Base-by-base conservation (phyloP, 371 early-diverging fungal genomes). In the Mucor saturninus region DNA sequence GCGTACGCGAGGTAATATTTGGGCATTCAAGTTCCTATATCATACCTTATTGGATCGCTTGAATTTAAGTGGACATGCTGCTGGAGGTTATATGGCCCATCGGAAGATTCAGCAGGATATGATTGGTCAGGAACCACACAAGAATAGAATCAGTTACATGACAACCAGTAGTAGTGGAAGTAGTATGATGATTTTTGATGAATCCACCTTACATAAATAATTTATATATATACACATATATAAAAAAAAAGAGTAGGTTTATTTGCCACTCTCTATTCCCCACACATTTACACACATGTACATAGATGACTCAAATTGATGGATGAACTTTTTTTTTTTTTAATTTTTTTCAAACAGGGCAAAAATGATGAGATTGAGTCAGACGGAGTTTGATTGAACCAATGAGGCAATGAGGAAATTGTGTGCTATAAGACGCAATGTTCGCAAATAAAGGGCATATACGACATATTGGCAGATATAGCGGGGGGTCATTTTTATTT, bases 11-110 rank as follows among this genome's bases (percentile, higher is more conserved):
- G 97, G 97, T 56, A 95, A 93, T 69, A 84, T 92, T 40, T 97
- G 96, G 97, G 86, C 87, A 0, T 97, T 93, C 85, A 95, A 95
- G 83, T 87, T 87, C 63, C 62, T 97, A 38, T 96, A 96, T 73
- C 89, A 95, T 68, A 77, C 82, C 9, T 72, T 88, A 32, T 69
- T 91, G 53, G 81, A 85, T 26, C 68, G 73, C n/a, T 64, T 89
- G 60, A 83, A 87, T 59, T 64, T 89, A 52, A 74, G 75, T 42
- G 73, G 79, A 52, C 82, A 86, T 56, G 78, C 73, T 37, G 61
- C 61, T 2, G 11, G 52, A 31, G 78, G 78, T 2, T 79, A 80
- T 56, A 80, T 67, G 68, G 55, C 62, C 6, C 68, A 67, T 43
- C 58, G 68, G 30, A 43, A 40, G 13, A 39, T 43, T 7, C 43